These are phyloP conservation scores for Cynara cardunculus DNA, from an alignment of 129 eudicot species.

Conservation along the genomic window DNA sequence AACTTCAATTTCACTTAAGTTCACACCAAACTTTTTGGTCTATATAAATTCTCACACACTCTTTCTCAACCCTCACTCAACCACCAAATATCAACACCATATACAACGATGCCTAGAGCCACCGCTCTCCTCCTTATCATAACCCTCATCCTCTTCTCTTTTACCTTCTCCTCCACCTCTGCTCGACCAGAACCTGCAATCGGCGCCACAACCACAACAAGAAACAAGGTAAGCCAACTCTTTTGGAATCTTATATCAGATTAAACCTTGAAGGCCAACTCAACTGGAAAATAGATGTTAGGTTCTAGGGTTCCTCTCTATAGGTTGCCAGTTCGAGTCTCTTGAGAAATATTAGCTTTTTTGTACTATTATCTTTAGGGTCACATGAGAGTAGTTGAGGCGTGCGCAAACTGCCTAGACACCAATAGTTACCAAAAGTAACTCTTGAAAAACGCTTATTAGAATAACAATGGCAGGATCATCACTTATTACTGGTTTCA, in stretches of 20 bases:
- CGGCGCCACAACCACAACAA: slow-evolving; percentile 5
- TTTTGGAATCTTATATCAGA: background rate
- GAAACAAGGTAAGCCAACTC: slow-evolving; percentile 22
- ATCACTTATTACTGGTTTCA: background rate
- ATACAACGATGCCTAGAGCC: slow-evolving; percentile 29
- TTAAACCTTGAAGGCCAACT: background rate
- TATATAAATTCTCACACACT: slow-evolving; percentile 22
- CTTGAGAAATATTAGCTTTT: background rate
- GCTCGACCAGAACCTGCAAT: slow-evolving; percentile 30
- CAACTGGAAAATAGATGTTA: background rate
- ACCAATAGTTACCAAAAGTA: background rate
- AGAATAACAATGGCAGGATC: background rate
- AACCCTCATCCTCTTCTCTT: slow-evolving; percentile 23
- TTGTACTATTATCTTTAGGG: background rate
- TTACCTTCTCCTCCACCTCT: slow-evolving; percentile 10
- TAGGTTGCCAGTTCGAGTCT: background rate
- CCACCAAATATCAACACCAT: slow-evolving; percentile 7
- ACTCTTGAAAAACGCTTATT: background rate
- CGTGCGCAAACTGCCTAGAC: background rate
- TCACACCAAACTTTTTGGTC: slow-evolving; percentile 17
- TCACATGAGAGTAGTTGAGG: background rate
- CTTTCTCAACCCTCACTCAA: slow-evolving; percentile 25
- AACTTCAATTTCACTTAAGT: slow-evolving; percentile 7
- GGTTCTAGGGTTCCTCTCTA: background rate
- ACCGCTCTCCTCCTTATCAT: slow-evolving; percentile 25